These are phyloP conservation scores for Backusella parvicylindrica DNA, from an alignment of 192 early-diverging fungal genomes.

Conservation along the genomic window DNA sequence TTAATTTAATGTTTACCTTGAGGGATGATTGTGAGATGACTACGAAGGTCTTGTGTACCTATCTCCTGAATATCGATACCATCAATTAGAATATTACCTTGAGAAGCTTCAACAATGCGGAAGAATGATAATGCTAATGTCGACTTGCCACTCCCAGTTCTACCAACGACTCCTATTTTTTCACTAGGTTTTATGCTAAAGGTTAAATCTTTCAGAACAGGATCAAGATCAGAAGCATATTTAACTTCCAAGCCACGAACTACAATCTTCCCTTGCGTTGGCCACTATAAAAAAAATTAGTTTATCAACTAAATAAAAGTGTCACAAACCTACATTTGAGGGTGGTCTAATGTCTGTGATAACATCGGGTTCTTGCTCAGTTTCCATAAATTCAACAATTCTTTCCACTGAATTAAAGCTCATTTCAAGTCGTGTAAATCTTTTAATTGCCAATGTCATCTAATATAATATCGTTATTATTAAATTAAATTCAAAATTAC, in stretches of 20 bases:
- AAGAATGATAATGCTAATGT: conserved; percentile 77
- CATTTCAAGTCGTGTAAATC: conserved; percentile 77
- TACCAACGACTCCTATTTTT: conserved; percentile 93
- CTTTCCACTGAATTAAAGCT: conserved; percentile 84
- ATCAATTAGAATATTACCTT: conserved; percentile 75
- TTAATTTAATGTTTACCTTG: conserved; percentile 51
- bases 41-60: conserved; percentile 77
- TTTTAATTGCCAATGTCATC: conserved; percentile 60
- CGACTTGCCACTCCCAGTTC: conserved; percentile 88
- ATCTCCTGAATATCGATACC: conserved; percentile 71
- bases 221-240: conserved; percentile 67
- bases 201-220: conserved; percentile 73
- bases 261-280: conserved; percentile 65
- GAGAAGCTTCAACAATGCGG: conserved; percentile 68
- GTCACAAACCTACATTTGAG: conserved; percentile 34
- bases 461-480: conserved; percentile 53
- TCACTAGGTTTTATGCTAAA: conserved; percentile 57
- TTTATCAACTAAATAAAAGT: neutral
- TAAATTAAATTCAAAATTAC: conserved; percentile 70
- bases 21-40: conserved; percentile 82
- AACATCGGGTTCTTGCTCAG: conserved; percentile 75
- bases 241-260: conserved; percentile 69
- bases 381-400: conserved; percentile 71
- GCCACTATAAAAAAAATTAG: conserved; percentile 54
- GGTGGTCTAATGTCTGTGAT: conserved; percentile 50